Conservation (phyloP, 139 green algal species). For the Eudorina sp. region DNA sequence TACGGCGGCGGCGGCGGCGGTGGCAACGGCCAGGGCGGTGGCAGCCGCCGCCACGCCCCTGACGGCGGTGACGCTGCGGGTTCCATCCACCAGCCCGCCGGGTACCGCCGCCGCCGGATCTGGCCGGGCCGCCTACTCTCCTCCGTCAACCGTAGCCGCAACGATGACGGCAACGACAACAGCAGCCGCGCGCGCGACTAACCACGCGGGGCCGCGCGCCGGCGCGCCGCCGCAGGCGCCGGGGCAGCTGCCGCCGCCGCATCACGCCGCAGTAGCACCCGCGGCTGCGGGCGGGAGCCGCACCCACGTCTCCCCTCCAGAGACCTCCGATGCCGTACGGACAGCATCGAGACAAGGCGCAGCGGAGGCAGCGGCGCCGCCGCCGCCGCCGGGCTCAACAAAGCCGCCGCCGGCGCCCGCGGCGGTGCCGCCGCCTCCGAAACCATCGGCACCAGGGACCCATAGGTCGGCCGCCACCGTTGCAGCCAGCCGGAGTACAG, state of each 20-base stretch:
- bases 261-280: neutral
- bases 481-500: neutral
- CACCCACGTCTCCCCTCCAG: neutral
- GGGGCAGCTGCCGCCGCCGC: neutral
- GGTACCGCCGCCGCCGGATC: no score
- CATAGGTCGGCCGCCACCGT: neutral
- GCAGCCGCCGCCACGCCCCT: neutral
- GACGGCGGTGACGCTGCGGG: no score
- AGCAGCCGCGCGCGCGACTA: no score
- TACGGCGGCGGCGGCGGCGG: constrained; percentile 60
- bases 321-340: neutral
- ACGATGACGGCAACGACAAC: no score
- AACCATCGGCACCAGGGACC: no score
- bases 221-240: no score
- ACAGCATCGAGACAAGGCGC: neutral
- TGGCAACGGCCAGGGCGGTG: neutral
- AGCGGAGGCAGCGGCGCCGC: neutral
- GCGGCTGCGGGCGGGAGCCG: neutral
- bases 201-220: no score
- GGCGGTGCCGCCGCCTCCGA: no score
- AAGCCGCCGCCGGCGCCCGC: neutral
- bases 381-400: neutral
- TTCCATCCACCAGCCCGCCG: no score
- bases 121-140: no score
- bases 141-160: no score